Evolutionary conservation across 768 basidiomycete species (phyloP).

Genomic region (Tephrocybe sp.): DNA sequence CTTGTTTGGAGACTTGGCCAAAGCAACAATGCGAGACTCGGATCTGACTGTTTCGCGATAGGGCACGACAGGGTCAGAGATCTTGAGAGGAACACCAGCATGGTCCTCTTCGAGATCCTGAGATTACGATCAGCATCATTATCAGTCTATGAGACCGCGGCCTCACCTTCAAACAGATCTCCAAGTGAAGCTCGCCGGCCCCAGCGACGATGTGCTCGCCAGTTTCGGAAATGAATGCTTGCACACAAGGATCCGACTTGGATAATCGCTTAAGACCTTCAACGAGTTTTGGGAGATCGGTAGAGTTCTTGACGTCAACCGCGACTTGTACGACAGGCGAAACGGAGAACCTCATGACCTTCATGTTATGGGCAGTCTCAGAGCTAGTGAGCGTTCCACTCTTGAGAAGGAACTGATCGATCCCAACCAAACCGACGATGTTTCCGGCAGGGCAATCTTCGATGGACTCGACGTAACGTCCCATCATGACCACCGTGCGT

Average conservation of each 20-base stretch:
- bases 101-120: conserved; percentile 98
- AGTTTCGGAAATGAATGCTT: conserved; percentile 86
- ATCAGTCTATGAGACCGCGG: neutral
- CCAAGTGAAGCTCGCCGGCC: conserved; percentile 98
- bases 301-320: conserved; percentile 99
- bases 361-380: conserved; percentile 99
- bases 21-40: conserved; percentile 93
- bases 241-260: conserved; percentile 99
- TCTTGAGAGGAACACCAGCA: conserved; percentile 97
- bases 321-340: conserved; percentile 98
- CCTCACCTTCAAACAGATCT: conserved; percentile 95
- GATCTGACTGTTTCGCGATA: conserved; percentile 96
- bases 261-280: conserved; percentile 99
- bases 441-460: conserved; percentile 98
- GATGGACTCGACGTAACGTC: conserved; percentile 93
- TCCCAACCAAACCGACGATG: conserved; percentile 97
- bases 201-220: conserved; percentile 99
- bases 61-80: conserved; percentile 93
- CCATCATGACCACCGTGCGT: conserved; percentile 99
- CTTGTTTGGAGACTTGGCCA: conserved; percentile 99
- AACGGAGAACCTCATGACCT: conserved; percentile 99
- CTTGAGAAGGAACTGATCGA: conserved; percentile 99
- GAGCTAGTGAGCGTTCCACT: conserved; percentile 94
- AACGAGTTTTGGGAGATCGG: conserved; percentile 98
- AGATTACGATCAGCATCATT: neutral